Conservation (phyloP, 2,329 filamentous ascomycete genomes). For the Coniochaeta pulveracea region DNA sequence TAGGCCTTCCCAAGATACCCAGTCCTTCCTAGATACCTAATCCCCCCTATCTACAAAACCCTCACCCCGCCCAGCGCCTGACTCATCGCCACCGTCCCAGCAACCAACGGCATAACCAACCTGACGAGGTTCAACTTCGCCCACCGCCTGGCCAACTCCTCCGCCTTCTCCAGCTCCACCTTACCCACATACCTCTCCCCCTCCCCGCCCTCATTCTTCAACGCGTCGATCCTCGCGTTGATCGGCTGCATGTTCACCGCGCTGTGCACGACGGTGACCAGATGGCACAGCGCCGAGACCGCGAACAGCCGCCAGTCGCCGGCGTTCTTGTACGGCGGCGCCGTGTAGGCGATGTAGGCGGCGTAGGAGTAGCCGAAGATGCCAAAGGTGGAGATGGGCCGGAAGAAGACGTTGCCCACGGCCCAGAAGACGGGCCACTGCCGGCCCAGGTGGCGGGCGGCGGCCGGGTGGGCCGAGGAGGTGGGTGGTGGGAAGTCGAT, state of each 20-base stretch:
- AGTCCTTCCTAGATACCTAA: no score
- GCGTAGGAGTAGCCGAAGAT: conserved; percentile 34
- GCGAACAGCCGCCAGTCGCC: conserved; percentile 34
- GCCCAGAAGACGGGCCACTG: conserved; percentile 39
- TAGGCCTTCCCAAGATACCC: no score
- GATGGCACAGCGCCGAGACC: conserved; percentile 28
- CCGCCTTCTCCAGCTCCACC: conserved; percentile 16
- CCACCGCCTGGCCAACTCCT: conserved; percentile 21
- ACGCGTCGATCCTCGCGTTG: conserved; percentile 32
- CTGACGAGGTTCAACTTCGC: conserved; percentile 21
- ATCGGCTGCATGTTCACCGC: conserved; percentile 39
- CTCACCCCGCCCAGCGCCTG: conserved; percentile 1
- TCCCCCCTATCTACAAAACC: conserved; percentile 18
- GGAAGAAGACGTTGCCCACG: conserved; percentile 38
- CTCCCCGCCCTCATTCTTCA: conserved; percentile 11
- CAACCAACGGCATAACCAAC: conserved; percentile 21
- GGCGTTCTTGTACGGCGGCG: conserved; percentile 7
- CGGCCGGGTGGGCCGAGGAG: conserved; percentile 13
- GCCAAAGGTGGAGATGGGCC: conserved; percentile 35
- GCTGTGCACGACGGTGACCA: conserved; percentile 34
- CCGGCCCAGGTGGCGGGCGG: conserved; percentile 30
- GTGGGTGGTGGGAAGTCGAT: conserved; percentile 16
- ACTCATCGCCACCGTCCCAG: conserved; percentile 19
- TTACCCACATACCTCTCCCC: conserved; percentile 10
- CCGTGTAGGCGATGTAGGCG: conserved; percentile 21